Evolutionary conservation across 2,329 filamentous ascomycete species (phyloP).

Genomic region (Fusarium annulatum): DNA sequence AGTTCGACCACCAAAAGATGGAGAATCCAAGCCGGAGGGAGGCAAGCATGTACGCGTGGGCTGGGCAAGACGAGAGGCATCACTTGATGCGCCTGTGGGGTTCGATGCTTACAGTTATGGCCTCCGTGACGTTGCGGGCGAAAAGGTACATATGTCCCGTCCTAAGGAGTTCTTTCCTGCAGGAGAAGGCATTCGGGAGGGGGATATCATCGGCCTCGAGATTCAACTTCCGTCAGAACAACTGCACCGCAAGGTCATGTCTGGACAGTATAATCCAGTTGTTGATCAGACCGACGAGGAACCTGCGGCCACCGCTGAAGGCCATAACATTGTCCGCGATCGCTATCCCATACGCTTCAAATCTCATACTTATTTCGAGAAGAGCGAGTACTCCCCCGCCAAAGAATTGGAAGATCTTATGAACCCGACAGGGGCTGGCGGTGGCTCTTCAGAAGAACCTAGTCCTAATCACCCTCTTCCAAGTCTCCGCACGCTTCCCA

Average conservation of each 20-base stretch:
- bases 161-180: constrained; percentile 89
- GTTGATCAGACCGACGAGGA: constrained; percentile 75
- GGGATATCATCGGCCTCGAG: constrained; percentile 93
- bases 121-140: constrained; percentile 87
- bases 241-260: constrained; percentile 88
- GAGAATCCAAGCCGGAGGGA: constrained; percentile 58
- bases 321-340: constrained; percentile 89
- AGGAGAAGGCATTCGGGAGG: constrained; percentile 83
- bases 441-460: constrained; percentile 67
- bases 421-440: constrained; percentile 65
- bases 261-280: constrained; percentile 87
- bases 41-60: constrained; percentile 82
- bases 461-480: constrained; percentile 78
- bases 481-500: constrained; percentile 85
- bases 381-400: constrained; percentile 86
- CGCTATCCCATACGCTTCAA: constrained; percentile 96
- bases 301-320: constrained; percentile 63
- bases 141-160: constrained; percentile 92
- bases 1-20: constrained; percentile 58
- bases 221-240: constrained; percentile 88
- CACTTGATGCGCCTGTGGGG: constrained; percentile 83
- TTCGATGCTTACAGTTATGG: constrained; percentile 96
- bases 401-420: constrained; percentile 90
- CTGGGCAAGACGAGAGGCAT: constrained; percentile 84
- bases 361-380: constrained; percentile 92